Conservation (phyloP, 139 green algal species). For the Ettlia oleoabundans region DNA sequence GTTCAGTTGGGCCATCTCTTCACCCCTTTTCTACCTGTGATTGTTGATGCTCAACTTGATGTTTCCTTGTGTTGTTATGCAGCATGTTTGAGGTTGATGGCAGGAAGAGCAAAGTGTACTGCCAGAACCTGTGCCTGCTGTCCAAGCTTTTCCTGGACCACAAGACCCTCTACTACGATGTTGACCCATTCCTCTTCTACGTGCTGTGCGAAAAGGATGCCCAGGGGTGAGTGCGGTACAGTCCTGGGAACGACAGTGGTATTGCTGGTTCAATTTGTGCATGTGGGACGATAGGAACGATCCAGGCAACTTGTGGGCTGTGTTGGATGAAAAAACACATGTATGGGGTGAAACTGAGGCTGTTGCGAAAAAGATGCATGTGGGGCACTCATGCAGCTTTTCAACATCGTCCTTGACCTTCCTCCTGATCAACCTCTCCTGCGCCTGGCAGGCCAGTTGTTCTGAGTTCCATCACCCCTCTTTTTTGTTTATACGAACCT, state of each 20-base stretch:
- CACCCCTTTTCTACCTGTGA: too few species aligned
- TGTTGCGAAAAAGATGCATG: too few species aligned
- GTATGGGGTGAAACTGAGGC: too few species aligned
- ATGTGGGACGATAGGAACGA: neutral
- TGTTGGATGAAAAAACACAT: too few species aligned
- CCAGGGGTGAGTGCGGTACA: conserved; percentile 63
- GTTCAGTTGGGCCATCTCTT: too few species aligned
- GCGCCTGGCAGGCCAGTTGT: too few species aligned
- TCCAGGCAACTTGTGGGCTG: neutral
- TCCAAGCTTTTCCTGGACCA: conserved; percentile 99
- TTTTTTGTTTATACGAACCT: too few species aligned
- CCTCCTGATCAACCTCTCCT: too few species aligned
- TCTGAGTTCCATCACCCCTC: too few species aligned
- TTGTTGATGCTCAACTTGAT: too few species aligned
- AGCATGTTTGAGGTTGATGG: conserved; percentile 87
- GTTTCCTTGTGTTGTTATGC: too few species aligned
- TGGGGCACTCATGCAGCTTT: neutral
- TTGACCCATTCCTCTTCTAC: conserved; percentile 99
- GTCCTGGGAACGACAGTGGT: neutral
- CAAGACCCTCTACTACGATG: conserved; percentile 99
- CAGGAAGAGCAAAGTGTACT: conserved; percentile 79
- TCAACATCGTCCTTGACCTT: neutral
- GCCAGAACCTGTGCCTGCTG: conserved; percentile 97
- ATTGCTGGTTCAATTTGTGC: neutral
- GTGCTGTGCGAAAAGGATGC: conserved; percentile 96